Evolutionary conservation across 192 early-diverging fungal species (phyloP).

Genomic region (Lobosporangium transversale): DNA sequence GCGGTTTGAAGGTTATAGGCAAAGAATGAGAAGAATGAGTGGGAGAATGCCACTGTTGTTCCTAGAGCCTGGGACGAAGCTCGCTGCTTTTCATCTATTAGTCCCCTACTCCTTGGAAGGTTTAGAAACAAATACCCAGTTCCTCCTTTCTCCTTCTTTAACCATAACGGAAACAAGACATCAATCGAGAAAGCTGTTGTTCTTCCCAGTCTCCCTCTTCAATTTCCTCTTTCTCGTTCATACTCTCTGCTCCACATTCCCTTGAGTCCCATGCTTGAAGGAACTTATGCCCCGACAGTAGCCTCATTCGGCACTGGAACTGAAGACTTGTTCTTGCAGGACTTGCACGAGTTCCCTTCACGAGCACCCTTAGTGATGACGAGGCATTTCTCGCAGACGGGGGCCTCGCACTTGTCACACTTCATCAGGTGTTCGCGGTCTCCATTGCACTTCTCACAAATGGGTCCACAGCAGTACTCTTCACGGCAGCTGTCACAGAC

Average conservation of each 20-base stretch:
- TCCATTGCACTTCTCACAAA: conserved; percentile 41
- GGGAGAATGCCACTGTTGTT: too few species aligned
- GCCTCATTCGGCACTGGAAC: neutral
- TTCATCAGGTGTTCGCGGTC: conserved; percentile 45
- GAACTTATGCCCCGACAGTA: conserved; percentile 10
- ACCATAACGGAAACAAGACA: too few species aligned
- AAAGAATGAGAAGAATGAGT: too few species aligned
- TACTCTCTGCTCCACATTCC: too few species aligned
- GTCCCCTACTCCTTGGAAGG: neutral
- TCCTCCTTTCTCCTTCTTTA: too few species aligned
- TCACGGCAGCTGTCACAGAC: conserved; percentile 54
- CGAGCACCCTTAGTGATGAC: conserved; percentile 48
- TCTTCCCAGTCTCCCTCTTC: too few species aligned
- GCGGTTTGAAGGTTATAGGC: too few species aligned
- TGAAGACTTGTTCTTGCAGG: conserved; percentile 17
- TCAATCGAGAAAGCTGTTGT: too few species aligned
- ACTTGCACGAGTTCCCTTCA: conserved; percentile 48
- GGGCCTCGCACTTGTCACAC: conserved; percentile 40
- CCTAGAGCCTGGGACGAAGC: conserved; percentile 1
- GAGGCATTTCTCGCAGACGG: conserved; percentile 50
- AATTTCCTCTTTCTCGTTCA: too few species aligned
- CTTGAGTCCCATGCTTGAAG: neutral
- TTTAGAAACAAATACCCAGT: too few species aligned
- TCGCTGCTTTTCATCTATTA: conserved; percentile 12
- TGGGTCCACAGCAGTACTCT: conserved; percentile 51